Evolutionary conservation across 306 rosid genomes (phyloP).

Genomic region (Cucurbita moschata): DNA sequence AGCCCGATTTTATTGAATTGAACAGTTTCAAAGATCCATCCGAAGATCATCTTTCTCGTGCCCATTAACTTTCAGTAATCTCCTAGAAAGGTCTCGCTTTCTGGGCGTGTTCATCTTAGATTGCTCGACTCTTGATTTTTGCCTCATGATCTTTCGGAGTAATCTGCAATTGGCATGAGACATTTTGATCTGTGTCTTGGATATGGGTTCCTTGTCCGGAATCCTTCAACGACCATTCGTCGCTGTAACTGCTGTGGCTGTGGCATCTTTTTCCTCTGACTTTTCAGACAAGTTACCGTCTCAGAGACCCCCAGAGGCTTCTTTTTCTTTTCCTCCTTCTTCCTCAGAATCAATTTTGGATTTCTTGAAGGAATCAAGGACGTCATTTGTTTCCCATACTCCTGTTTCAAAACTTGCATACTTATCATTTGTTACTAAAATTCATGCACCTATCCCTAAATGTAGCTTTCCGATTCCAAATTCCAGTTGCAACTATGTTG

Average conservation of each 20-base stretch:
- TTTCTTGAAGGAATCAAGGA: constrained; percentile 17
- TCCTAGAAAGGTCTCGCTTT: background rate
- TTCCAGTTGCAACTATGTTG: constrained; percentile 15
- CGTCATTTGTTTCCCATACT: constrained; percentile 36
- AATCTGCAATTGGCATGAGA: constrained; percentile 9
- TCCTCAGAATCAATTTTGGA: constrained; percentile 15
- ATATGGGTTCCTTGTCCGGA: constrained; percentile 72
- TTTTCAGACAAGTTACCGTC: constrained; percentile 38
- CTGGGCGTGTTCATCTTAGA: background rate
- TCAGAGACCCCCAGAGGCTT: constrained; percentile 19
- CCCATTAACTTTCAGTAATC: background rate
- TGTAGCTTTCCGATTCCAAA: constrained; percentile 29
- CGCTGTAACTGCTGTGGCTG: constrained; percentile 75
- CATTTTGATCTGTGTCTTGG: constrained; percentile 12
- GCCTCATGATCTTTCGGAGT: background rate
- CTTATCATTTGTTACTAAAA: constrained; percentile 34
- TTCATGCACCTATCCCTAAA: constrained; percentile 48
- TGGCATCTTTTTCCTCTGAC: constrained; percentile 62
- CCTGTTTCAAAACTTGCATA: constrained; percentile 49
- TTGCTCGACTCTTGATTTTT: background rate
- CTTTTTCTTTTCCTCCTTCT: constrained; percentile 22
- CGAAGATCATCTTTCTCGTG: background rate
- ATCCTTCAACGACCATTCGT: constrained; percentile 68
- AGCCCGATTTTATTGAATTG: constrained; percentile 5
- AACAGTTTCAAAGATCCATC: background rate